Base-by-base conservation (phyloP, 2,329 filamentous ascomycete genomes). In the Trichoderma brevicompactum region DNA sequence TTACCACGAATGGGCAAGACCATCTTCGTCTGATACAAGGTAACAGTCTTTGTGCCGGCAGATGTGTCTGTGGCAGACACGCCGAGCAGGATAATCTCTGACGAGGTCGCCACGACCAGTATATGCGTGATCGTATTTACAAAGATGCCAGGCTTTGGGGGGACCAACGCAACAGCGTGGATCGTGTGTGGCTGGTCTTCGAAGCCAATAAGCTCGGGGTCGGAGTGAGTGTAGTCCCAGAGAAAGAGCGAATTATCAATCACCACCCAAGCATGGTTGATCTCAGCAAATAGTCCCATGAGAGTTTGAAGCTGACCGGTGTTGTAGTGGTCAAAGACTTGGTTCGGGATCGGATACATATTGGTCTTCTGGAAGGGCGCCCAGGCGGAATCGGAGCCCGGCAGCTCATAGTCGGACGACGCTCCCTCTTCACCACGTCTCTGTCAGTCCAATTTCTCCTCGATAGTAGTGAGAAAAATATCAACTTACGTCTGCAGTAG, bases 201-300 rank as follows among this genome's bases (percentile, higher is more conserved):
- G 73, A 92, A 97, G 17, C 94, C 94, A 69, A 97, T 90, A 48
- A 97, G 83, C 75, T 97, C 92, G 5, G 94, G 92, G 70, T 94
- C 92, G n/a, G 92, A 88, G 75, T 92, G 87, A 7, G 93, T 97
- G 77, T 97, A 99, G 78, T 99, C 94, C 96, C 96, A 99, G 15
- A 99, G 83, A 75, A 97, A 99, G 50, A 99, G 83, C 68, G 92
- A 92, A 79, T 96, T 97, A 80, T 99, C 95, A 75, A 99, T 95
- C 28, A 92, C 88, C 64, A 97, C 91, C 91, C 94, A 99, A 36
- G 94, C 95, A 78, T 98, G 93, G 73, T 94, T 94, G 73, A 99
- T 85, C 78, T 96, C 92, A 17, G 95, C 92, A 77, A 99, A 98
- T 40, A 99, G 82, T 9, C 96, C 96, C 91, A 99, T 96, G 73